These are phyloP conservation scores for Pochonia chlamydosporia DNA, from an alignment of 2,329 filamentous ascomycete genomes.

Conservation along the genomic window DNA sequence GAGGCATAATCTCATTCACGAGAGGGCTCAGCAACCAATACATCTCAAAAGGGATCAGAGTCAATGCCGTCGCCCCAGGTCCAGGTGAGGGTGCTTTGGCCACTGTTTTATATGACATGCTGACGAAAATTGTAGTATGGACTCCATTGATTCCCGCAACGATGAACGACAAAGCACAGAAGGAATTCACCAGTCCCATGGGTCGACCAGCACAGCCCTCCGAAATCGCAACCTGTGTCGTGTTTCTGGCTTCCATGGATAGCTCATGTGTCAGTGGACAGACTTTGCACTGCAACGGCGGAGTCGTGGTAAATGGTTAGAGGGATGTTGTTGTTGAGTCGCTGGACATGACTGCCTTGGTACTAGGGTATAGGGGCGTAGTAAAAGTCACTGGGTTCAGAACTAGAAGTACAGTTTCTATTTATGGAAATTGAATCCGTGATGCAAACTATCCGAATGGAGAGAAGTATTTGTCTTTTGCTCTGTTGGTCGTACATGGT, in stretches of 20 bases:
- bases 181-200: conserved; percentile 69
- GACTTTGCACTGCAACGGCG: conserved; percentile 49
- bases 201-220: conserved; percentile 73
- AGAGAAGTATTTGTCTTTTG: too few relatives aligned
- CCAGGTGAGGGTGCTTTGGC: conserved; percentile 33
- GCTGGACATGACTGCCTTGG: too few relatives aligned
- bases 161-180: conserved; percentile 64
- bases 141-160: conserved; percentile 69
- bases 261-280: conserved; percentile 72
- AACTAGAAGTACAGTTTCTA: too few relatives aligned
- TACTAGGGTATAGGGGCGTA: too few relatives aligned
- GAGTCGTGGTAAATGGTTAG: conserved; percentile 43
- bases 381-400: too few relatives aligned
- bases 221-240: conserved; percentile 76
- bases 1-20: conserved; percentile 74
- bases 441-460: too few relatives aligned
- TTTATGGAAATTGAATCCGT: too few relatives aligned
- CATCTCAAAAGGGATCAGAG: conserved; percentile 64
- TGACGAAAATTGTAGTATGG: conserved; percentile 46
- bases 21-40: conserved; percentile 72
- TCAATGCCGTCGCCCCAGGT: conserved; percentile 72
- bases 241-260: conserved; percentile 72
- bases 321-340: too few relatives aligned
- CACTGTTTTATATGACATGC: background rate
- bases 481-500: too few relatives aligned